These are phyloP conservation scores for Metarhizium humberi DNA, from an alignment of 2,329 filamentous ascomycete species.

Conservation along the genomic window DNA sequence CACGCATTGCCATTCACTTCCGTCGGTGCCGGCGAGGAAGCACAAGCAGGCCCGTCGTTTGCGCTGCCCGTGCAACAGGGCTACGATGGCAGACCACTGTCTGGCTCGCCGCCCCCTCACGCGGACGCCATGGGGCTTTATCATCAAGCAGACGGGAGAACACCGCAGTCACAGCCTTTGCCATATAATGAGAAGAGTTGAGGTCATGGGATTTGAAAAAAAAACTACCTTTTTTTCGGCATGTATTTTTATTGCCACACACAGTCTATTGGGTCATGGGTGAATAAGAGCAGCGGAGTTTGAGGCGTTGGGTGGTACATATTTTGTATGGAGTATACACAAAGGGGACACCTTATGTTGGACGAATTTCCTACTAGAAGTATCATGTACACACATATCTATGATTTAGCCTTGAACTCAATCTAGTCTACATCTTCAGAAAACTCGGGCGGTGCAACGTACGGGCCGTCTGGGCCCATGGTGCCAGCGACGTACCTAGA, in stretches of 20 bases:
- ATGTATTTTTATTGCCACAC: not conserved
- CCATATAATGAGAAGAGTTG: conserved; percentile 16
- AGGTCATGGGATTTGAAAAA: not conserved
- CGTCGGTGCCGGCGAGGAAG: not conserved
- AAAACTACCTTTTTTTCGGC: not conserved
- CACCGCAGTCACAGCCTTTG: conserved; percentile 9
- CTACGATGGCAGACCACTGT: not conserved
- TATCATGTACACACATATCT: not conserved
- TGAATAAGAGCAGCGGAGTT: not conserved
- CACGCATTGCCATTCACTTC: not conserved
- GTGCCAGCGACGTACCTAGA: conserved; percentile 33
- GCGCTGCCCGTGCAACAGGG: not conserved
- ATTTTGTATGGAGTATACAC: not conserved
- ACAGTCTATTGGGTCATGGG: not conserved
- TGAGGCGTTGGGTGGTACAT: not conserved
- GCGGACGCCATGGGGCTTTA: conserved; percentile 21
- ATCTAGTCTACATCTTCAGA: conserved; percentile 24
- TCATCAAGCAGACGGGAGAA: conserved; percentile 21
- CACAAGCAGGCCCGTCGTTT: not conserved
- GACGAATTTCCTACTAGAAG: not conserved
- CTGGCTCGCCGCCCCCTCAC: conserved; percentile 7
- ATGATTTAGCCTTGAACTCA: not conserved
- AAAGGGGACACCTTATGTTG: not conserved
- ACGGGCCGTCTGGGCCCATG: conserved; percentile 25
- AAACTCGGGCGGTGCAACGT: conserved; percentile 25